Conservation (phyloP, 2,329 filamentous ascomycete genomes). For the Xylariaceae sp. region DNA sequence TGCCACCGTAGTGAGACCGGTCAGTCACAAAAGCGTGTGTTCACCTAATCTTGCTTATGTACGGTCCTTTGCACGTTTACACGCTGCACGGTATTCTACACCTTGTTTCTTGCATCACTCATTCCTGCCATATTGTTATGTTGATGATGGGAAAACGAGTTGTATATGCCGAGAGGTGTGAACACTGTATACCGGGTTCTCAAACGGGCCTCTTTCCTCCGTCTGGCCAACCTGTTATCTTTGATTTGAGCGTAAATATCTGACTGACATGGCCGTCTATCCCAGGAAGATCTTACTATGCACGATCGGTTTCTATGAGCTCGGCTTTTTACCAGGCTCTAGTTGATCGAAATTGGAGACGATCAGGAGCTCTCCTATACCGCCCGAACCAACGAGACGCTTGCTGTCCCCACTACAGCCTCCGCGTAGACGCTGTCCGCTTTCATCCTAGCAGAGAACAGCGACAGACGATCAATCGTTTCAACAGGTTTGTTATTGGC, state of each 20-base stretch:
- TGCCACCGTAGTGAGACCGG: conserved; percentile 36
- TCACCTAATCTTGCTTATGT: conserved; percentile 21
- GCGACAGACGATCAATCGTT: conserved; percentile 69
- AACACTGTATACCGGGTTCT: conserved; percentile 16
- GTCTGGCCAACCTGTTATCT: conserved; percentile 20
- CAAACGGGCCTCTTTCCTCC: conserved; percentile 7
- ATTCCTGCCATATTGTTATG: neutral
- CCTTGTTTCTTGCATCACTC: conserved; percentile 1
- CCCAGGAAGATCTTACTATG: conserved; percentile 70
- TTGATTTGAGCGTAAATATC: conserved; percentile 27
- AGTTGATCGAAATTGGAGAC: conserved; percentile 72
- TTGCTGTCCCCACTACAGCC: conserved; percentile 90
- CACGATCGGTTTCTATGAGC: conserved; percentile 56
- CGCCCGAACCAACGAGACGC: conserved; percentile 72
- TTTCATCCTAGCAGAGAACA: conserved; percentile 69
- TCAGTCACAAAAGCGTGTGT: conserved; percentile 48
- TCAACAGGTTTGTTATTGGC: conserved; percentile 68
- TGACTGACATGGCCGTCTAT: conserved; percentile 28
- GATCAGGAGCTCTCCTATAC: conserved; percentile 68
- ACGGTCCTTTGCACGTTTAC: conserved; percentile 12
- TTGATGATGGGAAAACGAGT: conserved; percentile 3
- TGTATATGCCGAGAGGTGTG: conserved; percentile 15
- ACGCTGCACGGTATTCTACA: neutral
- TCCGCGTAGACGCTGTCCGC: conserved; percentile 62
- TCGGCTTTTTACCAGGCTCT: conserved; percentile 66